Evolutionary conservation across 208 protist genomes (phyloP).

Genomic region (Vickermania ingenoplastis): DNA sequence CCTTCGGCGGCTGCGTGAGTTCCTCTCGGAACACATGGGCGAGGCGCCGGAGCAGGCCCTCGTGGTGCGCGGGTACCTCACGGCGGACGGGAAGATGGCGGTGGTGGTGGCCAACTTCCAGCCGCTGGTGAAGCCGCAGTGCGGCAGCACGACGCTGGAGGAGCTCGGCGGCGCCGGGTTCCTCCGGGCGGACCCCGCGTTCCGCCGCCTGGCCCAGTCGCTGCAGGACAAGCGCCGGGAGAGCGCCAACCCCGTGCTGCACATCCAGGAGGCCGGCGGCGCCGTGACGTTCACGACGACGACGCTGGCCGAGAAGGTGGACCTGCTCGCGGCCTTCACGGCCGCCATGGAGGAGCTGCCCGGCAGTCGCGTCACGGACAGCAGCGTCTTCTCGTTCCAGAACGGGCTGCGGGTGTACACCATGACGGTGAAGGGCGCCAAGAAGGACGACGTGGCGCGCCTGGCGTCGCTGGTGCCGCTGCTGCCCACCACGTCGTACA

Average conservation of each 20-base stretch:
- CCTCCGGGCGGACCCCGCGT: not conserved
- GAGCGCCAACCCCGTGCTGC: conserved; percentile 52
- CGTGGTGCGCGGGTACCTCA: conserved; percentile 37
- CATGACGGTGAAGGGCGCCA: conserved; percentile 42
- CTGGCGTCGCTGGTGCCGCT: conserved; percentile 54
- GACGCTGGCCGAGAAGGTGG: conserved; percentile 34
- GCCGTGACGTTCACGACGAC: conserved; percentile 57
- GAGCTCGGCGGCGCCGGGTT: conserved; percentile 40
- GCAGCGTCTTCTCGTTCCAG: conserved; percentile 58
- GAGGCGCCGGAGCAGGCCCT: conserved; percentile 10
- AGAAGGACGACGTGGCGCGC: conserved; percentile 25
- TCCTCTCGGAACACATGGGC: conserved; percentile 27
- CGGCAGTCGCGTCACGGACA: conserved; percentile 27
- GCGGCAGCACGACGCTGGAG: conserved; percentile 22
- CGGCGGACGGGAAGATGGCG: conserved; percentile 29
- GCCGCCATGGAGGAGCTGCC: conserved; percentile 56
- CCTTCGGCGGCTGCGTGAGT: conserved; percentile 46
- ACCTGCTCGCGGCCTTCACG: conserved; percentile 52
- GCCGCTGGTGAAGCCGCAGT: conserved; percentile 27
- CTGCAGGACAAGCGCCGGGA: conserved; percentile 46
- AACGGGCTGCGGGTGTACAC: conserved; percentile 72
- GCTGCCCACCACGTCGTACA: conserved; percentile 56
- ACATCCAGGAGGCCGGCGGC: conserved; percentile 12
- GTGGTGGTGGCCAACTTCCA: conserved; percentile 49
- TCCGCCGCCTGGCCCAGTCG: conserved; percentile 42